Percentiles rank a stretch among this genome's conserved stretches.
Conservation (phyloP, 352 stramenopile genomes). For the Chrysophaeum taylorii region DNA sequence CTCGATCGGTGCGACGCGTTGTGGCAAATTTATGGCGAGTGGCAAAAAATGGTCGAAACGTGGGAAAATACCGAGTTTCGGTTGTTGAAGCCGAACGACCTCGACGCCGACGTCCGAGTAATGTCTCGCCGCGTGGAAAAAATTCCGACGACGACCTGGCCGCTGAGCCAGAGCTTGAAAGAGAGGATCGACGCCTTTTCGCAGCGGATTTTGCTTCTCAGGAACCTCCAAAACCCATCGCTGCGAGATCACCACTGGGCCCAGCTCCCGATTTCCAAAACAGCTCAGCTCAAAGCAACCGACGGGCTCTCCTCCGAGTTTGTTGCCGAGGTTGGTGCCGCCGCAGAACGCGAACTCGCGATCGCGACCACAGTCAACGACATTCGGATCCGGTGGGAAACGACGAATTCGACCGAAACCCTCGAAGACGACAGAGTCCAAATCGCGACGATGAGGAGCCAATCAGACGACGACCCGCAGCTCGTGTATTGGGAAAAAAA, state of each 20-base stretch:
- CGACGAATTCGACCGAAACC: slow-evolving; percentile 73
- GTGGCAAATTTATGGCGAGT: no score
- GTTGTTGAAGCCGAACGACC: no score
- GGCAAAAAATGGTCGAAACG: no score
- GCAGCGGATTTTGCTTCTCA: slow-evolving; percentile 70
- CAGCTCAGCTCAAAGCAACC: no score
- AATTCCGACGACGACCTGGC: no score
- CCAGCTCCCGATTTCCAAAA: slow-evolving; percentile 60
- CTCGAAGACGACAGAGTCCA: slow-evolving; percentile 76
- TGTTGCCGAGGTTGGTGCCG: slow-evolving; percentile 73
- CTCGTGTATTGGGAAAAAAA: slow-evolving; percentile 74
- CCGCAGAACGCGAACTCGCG: slow-evolving; percentile 76
- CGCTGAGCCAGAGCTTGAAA: no score
- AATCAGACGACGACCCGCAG: no score
- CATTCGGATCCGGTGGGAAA: slow-evolving; percentile 76
- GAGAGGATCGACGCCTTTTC: slow-evolving; percentile 78
- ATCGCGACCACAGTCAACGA: slow-evolving; percentile 73
- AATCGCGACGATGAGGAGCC: slow-evolving; percentile 80
- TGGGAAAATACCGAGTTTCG: no score
- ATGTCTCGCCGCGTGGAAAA: no score
- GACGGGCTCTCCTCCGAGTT: no score
- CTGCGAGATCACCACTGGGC: slow-evolving; percentile 74
- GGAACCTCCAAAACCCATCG: slow-evolving; percentile 68
- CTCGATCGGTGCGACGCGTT: no score
- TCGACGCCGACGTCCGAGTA: no score